Evolutionary conservation across 169 alveolate genomes (phyloP).

Genomic region (Plasmodium gaboni): DNA sequence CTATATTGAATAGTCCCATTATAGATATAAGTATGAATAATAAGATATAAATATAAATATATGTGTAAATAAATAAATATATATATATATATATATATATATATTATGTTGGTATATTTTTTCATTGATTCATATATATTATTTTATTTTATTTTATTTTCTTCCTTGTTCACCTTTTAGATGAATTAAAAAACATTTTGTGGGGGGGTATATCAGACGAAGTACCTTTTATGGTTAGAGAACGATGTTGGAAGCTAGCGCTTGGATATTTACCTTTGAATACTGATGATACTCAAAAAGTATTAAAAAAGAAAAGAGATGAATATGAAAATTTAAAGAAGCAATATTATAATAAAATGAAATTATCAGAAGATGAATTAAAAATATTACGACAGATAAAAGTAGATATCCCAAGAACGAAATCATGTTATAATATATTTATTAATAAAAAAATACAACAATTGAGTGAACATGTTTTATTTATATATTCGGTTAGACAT

Average conservation of each 20-base stretch:
- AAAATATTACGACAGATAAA: slow-evolving; percentile 85
- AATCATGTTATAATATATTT: slow-evolving; percentile 86
- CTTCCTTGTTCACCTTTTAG: slow-evolving; percentile 32
- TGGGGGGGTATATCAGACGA: slow-evolving; percentile 91
- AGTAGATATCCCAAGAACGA: slow-evolving; percentile 94
- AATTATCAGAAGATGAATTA: slow-evolving; percentile 55
- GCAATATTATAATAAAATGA: slow-evolving; percentile 26
- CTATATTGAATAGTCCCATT: slow-evolving; percentile 56
- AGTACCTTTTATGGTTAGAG: slow-evolving; percentile 85
- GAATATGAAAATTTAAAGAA: slow-evolving; percentile 83
- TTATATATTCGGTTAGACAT: slow-evolving; percentile 93
- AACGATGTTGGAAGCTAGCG: slow-evolving; percentile 89
- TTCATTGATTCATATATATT: too few relatives aligned
- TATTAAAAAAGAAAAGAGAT: slow-evolving; percentile 83
- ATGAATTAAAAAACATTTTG: slow-evolving; percentile 77
- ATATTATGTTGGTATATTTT: too few relatives aligned
- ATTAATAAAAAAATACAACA: slow-evolving; percentile 86
- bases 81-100: slow-evolving; percentile 12
- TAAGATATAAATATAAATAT: slow-evolving; percentile 9
- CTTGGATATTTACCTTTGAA: slow-evolving; percentile 90
- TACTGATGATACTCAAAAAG: slow-evolving; percentile 79
- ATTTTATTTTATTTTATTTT: slow-evolving; percentile 9
- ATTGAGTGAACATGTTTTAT: slow-evolving; percentile 92
- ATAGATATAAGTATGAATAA: slow-evolving; percentile 63
- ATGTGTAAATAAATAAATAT: background rate